phyloP scores from a whole-genome alignment of 371 early-diverging fungal genomes.

The Mucor irregularis region DNA sequence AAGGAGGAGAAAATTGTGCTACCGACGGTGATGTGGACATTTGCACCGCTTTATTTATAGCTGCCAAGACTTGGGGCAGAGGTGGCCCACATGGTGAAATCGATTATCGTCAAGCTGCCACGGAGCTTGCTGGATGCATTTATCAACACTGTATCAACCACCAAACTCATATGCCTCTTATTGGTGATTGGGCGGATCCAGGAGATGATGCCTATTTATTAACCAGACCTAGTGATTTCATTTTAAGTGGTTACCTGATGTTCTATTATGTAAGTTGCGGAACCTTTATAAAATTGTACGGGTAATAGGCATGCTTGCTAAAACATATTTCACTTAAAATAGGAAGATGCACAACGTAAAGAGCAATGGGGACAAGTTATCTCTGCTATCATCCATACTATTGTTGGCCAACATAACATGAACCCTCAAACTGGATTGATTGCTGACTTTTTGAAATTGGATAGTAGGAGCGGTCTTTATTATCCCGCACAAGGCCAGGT shows the following conservation, averaged over 20 bases:
- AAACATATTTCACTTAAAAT: neutral
- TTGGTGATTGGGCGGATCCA: slow-evolving; percentile 65
- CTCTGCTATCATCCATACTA: slow-evolving; percentile 46
- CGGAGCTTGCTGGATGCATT: slow-evolving; percentile 46
- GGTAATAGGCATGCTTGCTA: neutral
- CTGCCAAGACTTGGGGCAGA: slow-evolving; percentile 57
- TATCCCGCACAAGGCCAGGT: slow-evolving; percentile 51
- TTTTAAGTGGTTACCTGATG: slow-evolving; percentile 56
- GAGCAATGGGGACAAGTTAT: slow-evolving; percentile 56
- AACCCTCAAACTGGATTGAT: slow-evolving; percentile 62
- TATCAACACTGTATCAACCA: slow-evolving; percentile 60
- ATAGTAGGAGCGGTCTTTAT: slow-evolving; percentile 37
- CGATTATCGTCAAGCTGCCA: slow-evolving; percentile 52
- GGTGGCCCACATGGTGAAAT: slow-evolving; percentile 50
- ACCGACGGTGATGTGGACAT: slow-evolving; percentile 68
- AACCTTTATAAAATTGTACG: neutral
- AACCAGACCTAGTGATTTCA: slow-evolving; percentile 64
- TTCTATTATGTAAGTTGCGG: slow-evolving; percentile 52
- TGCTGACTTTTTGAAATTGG: slow-evolving; percentile 59
- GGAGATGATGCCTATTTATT: slow-evolving; percentile 56
- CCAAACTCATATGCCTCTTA: slow-evolving; percentile 54
- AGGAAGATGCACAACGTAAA: slow-evolving; percentile 56
- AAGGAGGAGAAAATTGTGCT: slow-evolving; percentile 59
- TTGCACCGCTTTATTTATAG: slow-evolving; percentile 59
- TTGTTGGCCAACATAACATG: slow-evolving; percentile 41